These are phyloP conservation scores for Monoraphidium neglectum DNA, from an alignment of 139 green algal genomes.

Conservation along the genomic window DNA sequence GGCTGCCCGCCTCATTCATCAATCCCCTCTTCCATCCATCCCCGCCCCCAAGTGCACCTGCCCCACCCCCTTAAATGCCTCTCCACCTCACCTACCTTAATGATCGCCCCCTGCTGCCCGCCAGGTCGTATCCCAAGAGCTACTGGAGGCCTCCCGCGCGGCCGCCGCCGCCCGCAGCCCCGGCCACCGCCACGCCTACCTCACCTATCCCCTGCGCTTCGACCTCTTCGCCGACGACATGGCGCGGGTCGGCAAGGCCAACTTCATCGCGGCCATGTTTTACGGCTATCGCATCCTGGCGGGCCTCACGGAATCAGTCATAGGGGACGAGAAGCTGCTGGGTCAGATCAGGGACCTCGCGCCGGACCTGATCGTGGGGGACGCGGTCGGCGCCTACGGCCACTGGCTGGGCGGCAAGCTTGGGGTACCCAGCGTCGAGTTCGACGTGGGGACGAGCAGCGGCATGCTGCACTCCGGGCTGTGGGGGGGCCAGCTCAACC, in stretches of 20 bases:
- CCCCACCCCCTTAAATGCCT: not conserved
- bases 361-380: slow-evolving; percentile 27
- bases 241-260: not conserved
- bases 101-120: no score
- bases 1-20: not conserved
- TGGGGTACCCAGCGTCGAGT: slow-evolving; percentile 11
- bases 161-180: slow-evolving; percentile 2
- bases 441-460: slow-evolving; percentile 32
- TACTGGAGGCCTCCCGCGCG: not conserved
- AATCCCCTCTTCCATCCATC: not conserved
- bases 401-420: slow-evolving; percentile 12
- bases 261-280: slow-evolving; percentile 4
- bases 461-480: slow-evolving; percentile 5
- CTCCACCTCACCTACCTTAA: not conserved
- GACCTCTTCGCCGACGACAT: slow-evolving; percentile 26
- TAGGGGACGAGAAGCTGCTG: not conserved
- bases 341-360: not conserved
- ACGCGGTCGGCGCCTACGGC: slow-evolving; percentile 15
- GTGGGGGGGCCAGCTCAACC: slow-evolving; percentile 20
- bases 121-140: slow-evolving; percentile 17
- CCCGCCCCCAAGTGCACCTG: not conserved
- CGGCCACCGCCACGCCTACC: slow-evolving; percentile 7
- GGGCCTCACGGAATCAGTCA: slow-evolving; percentile 18
- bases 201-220: slow-evolving; percentile 26
- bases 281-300: slow-evolving; percentile 18